A percentile compares a stretch with the other conserved stretches of the same genome.
Conservation (phyloP, 495 filamentous ascomycete species). For the Cercophora sp. region DNA sequence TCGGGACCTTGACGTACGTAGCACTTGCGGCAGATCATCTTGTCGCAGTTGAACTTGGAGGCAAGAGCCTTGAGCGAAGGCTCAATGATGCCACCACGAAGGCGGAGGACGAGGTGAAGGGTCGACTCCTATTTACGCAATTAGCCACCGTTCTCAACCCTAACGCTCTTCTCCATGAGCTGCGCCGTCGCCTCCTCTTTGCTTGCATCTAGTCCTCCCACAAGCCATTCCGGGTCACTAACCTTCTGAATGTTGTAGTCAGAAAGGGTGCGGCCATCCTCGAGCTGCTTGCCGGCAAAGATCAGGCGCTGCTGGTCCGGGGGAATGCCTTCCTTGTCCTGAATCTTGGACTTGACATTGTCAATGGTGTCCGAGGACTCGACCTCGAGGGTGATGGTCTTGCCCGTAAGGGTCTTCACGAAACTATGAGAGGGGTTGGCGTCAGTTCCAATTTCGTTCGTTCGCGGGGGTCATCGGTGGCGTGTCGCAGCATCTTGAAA, state of each 20-base stretch:
- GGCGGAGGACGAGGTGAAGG: constrained; percentile 97
- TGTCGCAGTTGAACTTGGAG: constrained; percentile 99
- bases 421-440: constrained; percentile 57
- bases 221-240: constrained; percentile 28
- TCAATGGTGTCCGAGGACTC: constrained; percentile 99
- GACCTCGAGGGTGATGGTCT: constrained; percentile 99
- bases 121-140: constrained; percentile 75
- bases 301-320: constrained; percentile 99
- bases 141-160: constrained; percentile 11
- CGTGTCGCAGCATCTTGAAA: background rate
- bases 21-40: constrained; percentile 99
- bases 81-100: constrained; percentile 99
- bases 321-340: constrained; percentile 99
- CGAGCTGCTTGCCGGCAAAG: constrained; percentile 99
- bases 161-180: background rate
- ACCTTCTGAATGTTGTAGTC: constrained; percentile 99
- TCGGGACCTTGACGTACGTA: constrained; percentile 57
- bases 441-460: constrained; percentile 31
- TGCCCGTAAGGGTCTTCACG: constrained; percentile 97
- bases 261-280: constrained; percentile 96
- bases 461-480: background rate
- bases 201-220: background rate
- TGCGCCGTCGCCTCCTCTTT: too few relatives aligned
- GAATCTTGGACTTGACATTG: constrained; percentile 95
- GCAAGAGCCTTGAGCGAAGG: constrained; percentile 97